Conservation (phyloP, 352 stramenopile genomes). For the Globisporangium barbulae region DNA sequence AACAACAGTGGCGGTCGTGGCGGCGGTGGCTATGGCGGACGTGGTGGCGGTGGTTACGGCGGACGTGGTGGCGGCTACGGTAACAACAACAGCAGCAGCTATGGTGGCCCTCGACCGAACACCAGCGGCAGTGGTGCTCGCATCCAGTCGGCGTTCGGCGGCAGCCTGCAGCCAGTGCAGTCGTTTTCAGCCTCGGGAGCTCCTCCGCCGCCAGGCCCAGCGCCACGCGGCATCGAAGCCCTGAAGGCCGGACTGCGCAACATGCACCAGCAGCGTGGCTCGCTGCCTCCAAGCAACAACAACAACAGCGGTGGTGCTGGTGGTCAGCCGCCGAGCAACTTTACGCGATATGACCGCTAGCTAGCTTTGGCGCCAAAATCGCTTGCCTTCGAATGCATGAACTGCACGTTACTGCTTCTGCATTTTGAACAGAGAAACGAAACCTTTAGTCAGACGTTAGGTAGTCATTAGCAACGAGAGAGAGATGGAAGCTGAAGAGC, state of each 20-base stretch:
- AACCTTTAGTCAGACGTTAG: neutral
- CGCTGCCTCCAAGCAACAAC: neutral
- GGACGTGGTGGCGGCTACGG: constrained; percentile 3
- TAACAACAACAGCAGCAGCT: constrained; percentile 27
- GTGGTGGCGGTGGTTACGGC: constrained; percentile 15
- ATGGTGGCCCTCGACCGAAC: constrained; percentile 7
- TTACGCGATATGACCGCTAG: constrained; percentile 59
- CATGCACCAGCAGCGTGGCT: constrained; percentile 77
- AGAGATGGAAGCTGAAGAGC: neutral
- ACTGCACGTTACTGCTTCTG: neutral
- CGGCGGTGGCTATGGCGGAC: constrained; percentile 17
- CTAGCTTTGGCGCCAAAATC: neutral
- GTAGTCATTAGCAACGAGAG: neutral
- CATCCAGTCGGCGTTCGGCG: constrained; percentile 64
- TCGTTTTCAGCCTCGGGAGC: constrained; percentile 44
- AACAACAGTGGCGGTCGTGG: constrained; percentile 21
- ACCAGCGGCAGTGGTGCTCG: constrained; percentile 28
- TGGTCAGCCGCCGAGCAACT: constrained; percentile 17
- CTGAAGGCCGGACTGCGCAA: constrained; percentile 79
- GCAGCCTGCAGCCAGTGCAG: constrained; percentile 44
- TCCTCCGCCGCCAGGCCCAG: constrained; percentile 29
- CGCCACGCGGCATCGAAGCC: constrained; percentile 57
- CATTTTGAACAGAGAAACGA: constrained; percentile 7
- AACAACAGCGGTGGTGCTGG: constrained; percentile 15
- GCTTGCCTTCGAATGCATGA: constrained; percentile 1